A percentile compares a stretch with the other conserved stretches of the same genome.
Conservation (phyloP, 192 early-diverging fungal genomes). For the Mortierella antarctica region DNA sequence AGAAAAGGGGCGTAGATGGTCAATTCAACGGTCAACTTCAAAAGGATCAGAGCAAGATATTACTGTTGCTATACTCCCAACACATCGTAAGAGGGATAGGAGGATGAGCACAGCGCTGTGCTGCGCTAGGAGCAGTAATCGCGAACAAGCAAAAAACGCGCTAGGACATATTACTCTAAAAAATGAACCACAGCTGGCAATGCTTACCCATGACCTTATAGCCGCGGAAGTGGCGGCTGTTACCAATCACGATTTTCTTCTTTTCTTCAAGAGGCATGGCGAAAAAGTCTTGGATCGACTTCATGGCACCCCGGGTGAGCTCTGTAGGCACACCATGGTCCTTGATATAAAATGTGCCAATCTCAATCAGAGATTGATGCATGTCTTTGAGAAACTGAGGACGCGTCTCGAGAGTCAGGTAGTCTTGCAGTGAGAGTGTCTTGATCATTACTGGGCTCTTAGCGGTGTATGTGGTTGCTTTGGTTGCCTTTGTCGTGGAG, state of each 20-base stretch:
- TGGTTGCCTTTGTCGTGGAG: too few species aligned
- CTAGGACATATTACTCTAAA: background rate
- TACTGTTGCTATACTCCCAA: too few species aligned
- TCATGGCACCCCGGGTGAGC: slow-evolving; percentile 35
- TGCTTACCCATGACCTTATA: slow-evolving; percentile 59
- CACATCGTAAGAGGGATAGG: background rate
- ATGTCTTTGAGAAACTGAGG: slow-evolving; percentile 55
- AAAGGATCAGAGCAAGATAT: too few species aligned
- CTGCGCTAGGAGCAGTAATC: too few species aligned
- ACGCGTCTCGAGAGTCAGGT: slow-evolving; percentile 15
- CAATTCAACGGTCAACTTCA: too few species aligned
- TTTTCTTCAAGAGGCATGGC: slow-evolving; percentile 64
- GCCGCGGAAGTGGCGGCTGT: slow-evolving; percentile 69
- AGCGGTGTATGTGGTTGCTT: too few species aligned
- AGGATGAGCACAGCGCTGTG: background rate
- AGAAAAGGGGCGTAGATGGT: too few species aligned
- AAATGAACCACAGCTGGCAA: background rate
- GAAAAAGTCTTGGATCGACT: slow-evolving; percentile 55
- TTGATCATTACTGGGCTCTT: background rate
- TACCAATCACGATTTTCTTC: slow-evolving; percentile 60
- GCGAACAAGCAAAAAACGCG: background rate
- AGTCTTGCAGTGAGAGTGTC: slow-evolving; percentile 26
- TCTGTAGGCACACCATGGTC: slow-evolving; percentile 53
- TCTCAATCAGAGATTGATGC: slow-evolving; percentile 56
- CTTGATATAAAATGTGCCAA: slow-evolving; percentile 69